phyloP scores from a whole-genome alignment of 805 yeast species.

The Komagataella pastoris region DNA sequence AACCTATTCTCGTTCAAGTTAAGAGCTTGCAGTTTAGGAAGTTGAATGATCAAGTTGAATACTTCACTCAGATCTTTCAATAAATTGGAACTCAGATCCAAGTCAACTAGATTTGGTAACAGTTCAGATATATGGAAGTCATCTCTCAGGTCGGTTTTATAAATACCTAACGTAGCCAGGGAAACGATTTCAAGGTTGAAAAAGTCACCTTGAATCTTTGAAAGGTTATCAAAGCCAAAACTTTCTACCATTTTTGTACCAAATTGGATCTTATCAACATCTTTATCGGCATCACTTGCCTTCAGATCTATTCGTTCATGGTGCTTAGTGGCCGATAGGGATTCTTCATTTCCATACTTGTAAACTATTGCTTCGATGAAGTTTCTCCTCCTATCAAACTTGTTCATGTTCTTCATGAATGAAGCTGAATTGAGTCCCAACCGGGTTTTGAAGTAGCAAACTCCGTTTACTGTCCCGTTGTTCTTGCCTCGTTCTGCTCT shows the following conservation, averaged over 20 bases:
- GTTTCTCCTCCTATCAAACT: slow-evolving; percentile 9
- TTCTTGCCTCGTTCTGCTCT: slow-evolving; percentile 54
- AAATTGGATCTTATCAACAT: slow-evolving; percentile 22
- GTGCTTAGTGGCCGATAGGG: slow-evolving; percentile 2
- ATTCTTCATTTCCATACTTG: slow-evolving; percentile 29
- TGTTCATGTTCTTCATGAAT: slow-evolving; percentile 37
- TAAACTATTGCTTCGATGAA: slow-evolving; percentile 36
- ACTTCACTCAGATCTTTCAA: slow-evolving; percentile 27
- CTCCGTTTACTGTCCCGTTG: slow-evolving; percentile 44
- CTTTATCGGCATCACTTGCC: slow-evolving; percentile 3
- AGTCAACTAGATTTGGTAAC: slow-evolving; percentile 14
- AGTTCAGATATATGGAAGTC: slow-evolving; percentile 1
- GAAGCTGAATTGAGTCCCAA: slow-evolving; percentile 38
- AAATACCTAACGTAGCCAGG: slow-evolving; percentile 21
- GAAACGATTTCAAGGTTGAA: slow-evolving; percentile 31
- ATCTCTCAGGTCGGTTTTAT: slow-evolving; percentile 17
- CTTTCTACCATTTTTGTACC: slow-evolving; percentile 49
- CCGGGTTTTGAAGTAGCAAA: slow-evolving; percentile 34
- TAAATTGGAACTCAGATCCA: slow-evolving; percentile 54
- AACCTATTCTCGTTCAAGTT: slow-evolving; percentile 45
- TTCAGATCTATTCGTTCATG: slow-evolving; percentile 1
- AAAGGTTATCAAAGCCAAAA: slow-evolving; percentile 51
- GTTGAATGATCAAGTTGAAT: slow-evolving; percentile 17
- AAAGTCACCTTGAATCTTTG: slow-evolving; percentile 32
- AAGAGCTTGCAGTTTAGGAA: slow-evolving; percentile 26